Conservation (phyloP, 176 grass and related monocot species). For the Oryza nivara region DNA sequence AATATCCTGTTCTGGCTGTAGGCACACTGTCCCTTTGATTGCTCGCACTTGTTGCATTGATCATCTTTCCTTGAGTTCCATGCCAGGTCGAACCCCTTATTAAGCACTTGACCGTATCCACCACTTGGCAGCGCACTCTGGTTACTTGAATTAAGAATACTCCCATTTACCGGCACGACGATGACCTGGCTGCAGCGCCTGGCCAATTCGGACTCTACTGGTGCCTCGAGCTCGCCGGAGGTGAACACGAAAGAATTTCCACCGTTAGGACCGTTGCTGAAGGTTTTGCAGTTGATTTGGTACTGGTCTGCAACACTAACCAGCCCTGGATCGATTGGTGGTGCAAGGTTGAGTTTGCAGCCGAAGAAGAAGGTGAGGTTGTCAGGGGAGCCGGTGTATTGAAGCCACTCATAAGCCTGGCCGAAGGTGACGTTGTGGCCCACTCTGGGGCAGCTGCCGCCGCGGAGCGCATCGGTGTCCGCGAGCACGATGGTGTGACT, state of each 20-base stretch:
- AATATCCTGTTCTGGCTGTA: not conserved
- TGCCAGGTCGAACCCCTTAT: conserved; percentile 25
- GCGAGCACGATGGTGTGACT: not conserved
- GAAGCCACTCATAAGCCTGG: fast-evolving
- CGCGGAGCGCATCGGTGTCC: not conserved
- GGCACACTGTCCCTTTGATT: not conserved
- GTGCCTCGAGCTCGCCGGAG: fast-evolving
- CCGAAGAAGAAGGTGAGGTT: conserved; percentile 38
- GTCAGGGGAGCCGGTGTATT: fast-evolving
- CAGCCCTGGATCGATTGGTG: fast-evolving
- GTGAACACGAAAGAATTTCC: not conserved
- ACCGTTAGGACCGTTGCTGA: fast-evolving
- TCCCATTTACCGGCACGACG: not conserved
- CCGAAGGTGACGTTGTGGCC: not conserved
- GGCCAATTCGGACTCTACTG: fast-evolving
- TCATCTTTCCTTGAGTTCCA: not conserved
- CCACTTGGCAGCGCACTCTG: fast-evolving
- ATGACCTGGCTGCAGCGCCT: fast-evolving
- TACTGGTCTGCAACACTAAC: fast-evolving
- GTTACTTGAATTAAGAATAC: fast-evolving
- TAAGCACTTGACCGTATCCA: not conserved
- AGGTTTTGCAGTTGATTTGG: not conserved
- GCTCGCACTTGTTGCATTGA: fast-evolving
- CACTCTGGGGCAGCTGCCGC: not conserved
- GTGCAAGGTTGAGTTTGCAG: not conserved